These are phyloP conservation scores for Gaertneriomyces sp. DNA, from an alignment of 192 early-diverging fungal species.

Conservation along the genomic window DNA sequence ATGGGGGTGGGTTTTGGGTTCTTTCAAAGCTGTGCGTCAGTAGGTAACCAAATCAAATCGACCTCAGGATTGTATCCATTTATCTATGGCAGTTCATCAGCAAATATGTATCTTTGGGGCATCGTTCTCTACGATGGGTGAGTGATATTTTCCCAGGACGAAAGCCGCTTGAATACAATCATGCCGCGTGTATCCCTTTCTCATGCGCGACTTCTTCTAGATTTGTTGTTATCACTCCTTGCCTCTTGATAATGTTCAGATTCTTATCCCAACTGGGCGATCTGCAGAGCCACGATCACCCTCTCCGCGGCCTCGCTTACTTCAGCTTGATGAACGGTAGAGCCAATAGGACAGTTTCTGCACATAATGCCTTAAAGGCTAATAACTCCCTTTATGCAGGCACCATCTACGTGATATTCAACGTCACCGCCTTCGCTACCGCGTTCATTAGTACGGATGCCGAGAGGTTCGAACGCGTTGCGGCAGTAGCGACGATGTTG, in stretches of 20 bases:
- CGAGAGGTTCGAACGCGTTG: background rate
- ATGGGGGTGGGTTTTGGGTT: too few species aligned
- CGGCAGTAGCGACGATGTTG: background rate
- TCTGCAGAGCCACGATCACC: background rate
- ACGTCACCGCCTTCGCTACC: background rate
- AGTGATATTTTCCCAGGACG: background rate
- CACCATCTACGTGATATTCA: slow-evolving; percentile 1
- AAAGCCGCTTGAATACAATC: background rate
- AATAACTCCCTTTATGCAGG: background rate
- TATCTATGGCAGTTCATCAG: background rate
- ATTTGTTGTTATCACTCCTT: background rate
- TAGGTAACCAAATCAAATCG: too few species aligned
- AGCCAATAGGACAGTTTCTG: too few species aligned
- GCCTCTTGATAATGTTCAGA: background rate
- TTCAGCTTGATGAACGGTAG: background rate
- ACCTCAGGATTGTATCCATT: background rate
- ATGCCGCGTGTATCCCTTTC: background rate
- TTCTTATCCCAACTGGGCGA: background rate
- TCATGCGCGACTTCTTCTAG: background rate
- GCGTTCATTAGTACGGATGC: background rate
- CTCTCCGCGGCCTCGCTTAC: background rate
- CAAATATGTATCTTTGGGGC: background rate
- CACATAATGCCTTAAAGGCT: too few species aligned
- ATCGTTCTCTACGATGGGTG: background rate
- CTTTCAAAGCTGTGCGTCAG: too few species aligned